These are phyloP conservation scores for Fraxinus ornus DNA, from an alignment of 305 asterid species.

Conservation along the genomic window DNA sequence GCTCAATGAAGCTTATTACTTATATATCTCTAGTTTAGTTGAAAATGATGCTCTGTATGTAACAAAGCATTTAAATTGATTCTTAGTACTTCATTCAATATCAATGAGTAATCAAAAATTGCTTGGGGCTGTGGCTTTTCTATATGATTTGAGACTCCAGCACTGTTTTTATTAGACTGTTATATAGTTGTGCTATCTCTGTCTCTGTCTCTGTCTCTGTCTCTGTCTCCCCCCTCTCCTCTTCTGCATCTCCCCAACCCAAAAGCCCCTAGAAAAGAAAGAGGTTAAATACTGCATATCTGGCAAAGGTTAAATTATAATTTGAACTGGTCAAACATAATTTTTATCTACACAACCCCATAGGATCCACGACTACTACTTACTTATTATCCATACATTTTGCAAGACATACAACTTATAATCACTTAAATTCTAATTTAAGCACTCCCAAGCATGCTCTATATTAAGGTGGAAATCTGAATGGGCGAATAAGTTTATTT, in stretches of 20 bases:
- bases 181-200: neutral
- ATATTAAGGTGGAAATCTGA: neutral
- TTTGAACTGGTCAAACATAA: neutral
- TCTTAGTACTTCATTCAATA: neutral
- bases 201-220: too few species aligned
- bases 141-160: conserved; percentile 7
- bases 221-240: neutral
- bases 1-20: conserved; percentile 17
- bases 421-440: neutral
- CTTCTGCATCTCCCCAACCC: neutral
- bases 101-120: neutral
- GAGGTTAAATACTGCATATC: neutral
- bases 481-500: neutral
- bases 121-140: conserved; percentile 12
- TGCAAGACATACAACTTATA: neutral
- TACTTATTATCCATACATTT: neutral
- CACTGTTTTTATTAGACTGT: neutral
- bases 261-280: neutral
- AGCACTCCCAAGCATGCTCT: neutral
- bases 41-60: conserved; percentile 18
- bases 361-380: too few species aligned
- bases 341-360: too few species aligned
- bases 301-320: too few species aligned
- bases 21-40: conserved; percentile 15
- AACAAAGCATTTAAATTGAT: neutral